These are phyloP conservation scores for Saccharomycopsis schoenii DNA, from an alignment of 805 yeast species.

Conservation along the genomic window DNA sequence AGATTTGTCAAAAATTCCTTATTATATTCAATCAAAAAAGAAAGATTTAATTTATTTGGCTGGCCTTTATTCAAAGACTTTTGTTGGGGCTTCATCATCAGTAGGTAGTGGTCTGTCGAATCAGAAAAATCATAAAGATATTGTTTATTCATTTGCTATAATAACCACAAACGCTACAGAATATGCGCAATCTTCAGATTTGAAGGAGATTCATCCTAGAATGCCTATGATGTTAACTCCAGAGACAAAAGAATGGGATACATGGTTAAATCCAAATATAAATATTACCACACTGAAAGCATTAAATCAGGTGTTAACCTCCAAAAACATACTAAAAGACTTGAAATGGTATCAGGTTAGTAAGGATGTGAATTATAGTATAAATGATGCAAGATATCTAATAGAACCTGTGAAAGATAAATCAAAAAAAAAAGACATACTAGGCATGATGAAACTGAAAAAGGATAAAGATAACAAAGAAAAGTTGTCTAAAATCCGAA, in stretches of 20 bases:
- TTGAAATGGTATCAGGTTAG: conserved; percentile 48
- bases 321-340: conserved; percentile 12
- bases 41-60: conserved; percentile 50
- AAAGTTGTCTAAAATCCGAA: neutral
- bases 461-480: neutral
- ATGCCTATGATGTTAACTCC: conserved; percentile 70
- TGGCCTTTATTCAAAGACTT: conserved; percentile 34
- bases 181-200: conserved; percentile 21
- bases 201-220: conserved; percentile 64
- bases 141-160: conserved; percentile 48
- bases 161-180: conserved; percentile 64
- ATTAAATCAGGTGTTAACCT: conserved; percentile 31
- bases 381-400: conserved; percentile 32
- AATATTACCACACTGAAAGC: conserved; percentile 10
- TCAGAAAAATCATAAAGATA: conserved; percentile 19
- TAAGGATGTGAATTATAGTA: conserved; percentile 53
- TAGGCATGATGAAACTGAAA: neutral
- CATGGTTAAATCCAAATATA: conserved; percentile 47
- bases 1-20: conserved; percentile 45
- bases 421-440: neutral
- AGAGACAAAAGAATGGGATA: conserved; percentile 43
- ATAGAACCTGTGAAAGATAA: conserved; percentile 21
- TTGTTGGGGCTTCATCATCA: neutral
- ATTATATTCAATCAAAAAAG: conserved; percentile 49
- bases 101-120: conserved; percentile 22